phyloP scores from a whole-genome alignment of 2,329 filamentous ascomycete genomes.

The Neoarthrinium moseri region DNA sequence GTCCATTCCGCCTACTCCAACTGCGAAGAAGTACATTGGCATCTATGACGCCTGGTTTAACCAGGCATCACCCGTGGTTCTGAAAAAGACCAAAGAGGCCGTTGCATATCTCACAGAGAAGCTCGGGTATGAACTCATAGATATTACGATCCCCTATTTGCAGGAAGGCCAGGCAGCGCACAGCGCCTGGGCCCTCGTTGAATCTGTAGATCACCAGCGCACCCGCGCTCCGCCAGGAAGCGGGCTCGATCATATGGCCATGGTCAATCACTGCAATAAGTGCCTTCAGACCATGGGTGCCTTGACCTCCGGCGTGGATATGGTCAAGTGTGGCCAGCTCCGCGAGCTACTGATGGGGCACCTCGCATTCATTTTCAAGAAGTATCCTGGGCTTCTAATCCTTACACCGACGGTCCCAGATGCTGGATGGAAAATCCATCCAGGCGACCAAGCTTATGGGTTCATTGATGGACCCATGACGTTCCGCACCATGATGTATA shows the following conservation, averaged over 20 bases:
- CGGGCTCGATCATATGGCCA: conserved; percentile 44
- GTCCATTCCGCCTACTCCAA: conserved; percentile 42
- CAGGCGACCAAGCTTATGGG: conserved; percentile 65
- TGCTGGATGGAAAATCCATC: conserved; percentile 67
- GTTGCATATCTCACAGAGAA: conserved; percentile 49
- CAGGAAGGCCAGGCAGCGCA: conserved; percentile 75
- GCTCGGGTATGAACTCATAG: conserved; percentile 47
- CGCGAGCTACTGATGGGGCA: conserved; percentile 63
- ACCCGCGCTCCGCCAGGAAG: conserved; percentile 38
- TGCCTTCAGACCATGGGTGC: conserved; percentile 65
- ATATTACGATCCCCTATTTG: conserved; percentile 67
- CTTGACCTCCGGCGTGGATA: conserved; percentile 66
- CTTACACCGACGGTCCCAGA: conserved; percentile 76
- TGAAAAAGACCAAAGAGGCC: conserved; percentile 58
- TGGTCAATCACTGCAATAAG: conserved; percentile 66
- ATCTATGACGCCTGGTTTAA: conserved; percentile 69
- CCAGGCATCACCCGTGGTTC: conserved; percentile 63
- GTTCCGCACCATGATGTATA: conserved; percentile 80
- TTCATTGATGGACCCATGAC: conserved; percentile 71
- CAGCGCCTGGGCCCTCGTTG: conserved; percentile 72
- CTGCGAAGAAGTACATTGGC: conserved; percentile 63
- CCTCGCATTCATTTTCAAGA: conserved; percentile 48
- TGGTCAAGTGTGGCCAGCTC: conserved; percentile 70
- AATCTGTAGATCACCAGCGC: conserved; percentile 55
- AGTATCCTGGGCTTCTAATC: conserved; percentile 73